Base-by-base conservation (phyloP, 768 basidiomycete species). In the Tremella fuciformis region DNA sequence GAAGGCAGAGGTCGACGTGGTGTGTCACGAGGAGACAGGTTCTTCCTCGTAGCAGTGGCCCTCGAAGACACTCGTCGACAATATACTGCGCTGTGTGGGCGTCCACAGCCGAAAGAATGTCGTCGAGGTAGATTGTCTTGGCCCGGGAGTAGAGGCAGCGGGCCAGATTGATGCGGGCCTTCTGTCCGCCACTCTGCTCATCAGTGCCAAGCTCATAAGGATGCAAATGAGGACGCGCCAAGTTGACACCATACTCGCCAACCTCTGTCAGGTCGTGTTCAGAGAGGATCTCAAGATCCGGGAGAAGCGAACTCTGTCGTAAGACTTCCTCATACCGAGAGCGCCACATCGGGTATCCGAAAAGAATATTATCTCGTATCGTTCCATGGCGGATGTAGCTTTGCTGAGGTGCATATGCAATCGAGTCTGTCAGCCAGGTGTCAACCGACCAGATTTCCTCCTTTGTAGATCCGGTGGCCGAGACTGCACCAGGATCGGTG, bases 291-390 rank as follows among this genome's bases (percentile, higher is more conserved):
- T 57, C 63, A 15, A 78, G 58, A 50, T 78, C 77, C 1, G 74
- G 58, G 3, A 67, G 21, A 11, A 78, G 56, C 2, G 62, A 67
- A 24, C 66, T 64, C 25, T 68, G 64, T 11, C 63, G 49, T 1
- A 78, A 58, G 16, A 64, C 66, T 13, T 72, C 65, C 1, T 57
- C 18, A 54, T 78, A 78, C 13, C 77, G 39, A 8, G 56, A 59
- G 3, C 42, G 50, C 63, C 67, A 66, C 47, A 70, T 66, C 0
- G 77, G 74, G 16, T 74, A 71, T 8, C 76, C 76, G 48, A 77
- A 75, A 3, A 76, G 53, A 39, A 78, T 72, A 41, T 76, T 74
- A 41, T 93, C 90, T 34, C 88, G 82, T 29, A 76, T 63, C 1
- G 67, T 66, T 1, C 71, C 73, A 49, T 74, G 73, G 22, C 66